Conservation (phyloP, 2,329 filamentous ascomycete species). For the Teratosphaeria gauchensis region DNA sequence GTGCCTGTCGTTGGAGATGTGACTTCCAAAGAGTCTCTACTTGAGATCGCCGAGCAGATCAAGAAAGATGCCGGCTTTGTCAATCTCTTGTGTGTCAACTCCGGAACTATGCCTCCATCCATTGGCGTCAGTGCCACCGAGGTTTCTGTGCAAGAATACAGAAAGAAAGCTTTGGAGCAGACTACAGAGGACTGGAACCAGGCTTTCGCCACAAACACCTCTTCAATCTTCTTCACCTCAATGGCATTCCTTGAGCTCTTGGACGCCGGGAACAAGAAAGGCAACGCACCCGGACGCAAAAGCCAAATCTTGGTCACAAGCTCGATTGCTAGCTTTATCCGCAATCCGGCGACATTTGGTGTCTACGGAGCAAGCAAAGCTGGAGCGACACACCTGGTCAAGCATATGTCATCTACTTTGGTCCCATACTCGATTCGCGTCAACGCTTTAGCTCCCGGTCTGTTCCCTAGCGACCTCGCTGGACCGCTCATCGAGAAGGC, state of each 20-base stretch:
- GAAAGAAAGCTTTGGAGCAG: conserved; percentile 3
- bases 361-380: conserved; percentile 41
- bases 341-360: conserved; percentile 26
- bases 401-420: conserved; percentile 35
- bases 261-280: conserved; percentile 31
- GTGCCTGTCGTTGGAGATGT: conserved; percentile 37
- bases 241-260: conserved; percentile 35
- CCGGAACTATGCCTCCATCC: conserved; percentile 21
- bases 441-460: conserved; percentile 43
- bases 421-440: conserved; percentile 37
- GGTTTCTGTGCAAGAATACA: conserved; percentile 6
- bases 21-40: conserved; percentile 32
- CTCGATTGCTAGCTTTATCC: conserved; percentile 37
- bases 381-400: conserved; percentile 39
- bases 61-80: conserved; percentile 26
- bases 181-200: conserved; percentile 7
- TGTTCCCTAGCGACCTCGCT: conserved; percentile 57
- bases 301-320: conserved; percentile 40
- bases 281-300: conserved; percentile 18
- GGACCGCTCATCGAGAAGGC: conserved; percentile 33
- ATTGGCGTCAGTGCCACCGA: conserved; percentile 5
- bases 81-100: conserved; percentile 30
- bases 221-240: conserved; percentile 23
- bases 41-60: conserved; percentile 28
- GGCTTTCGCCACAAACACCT: conserved; percentile 7